Percentiles rank a stretch among this genome's conserved stretches.
Evolutionary conservation across 371 early-diverging fungal genomes (phyloP).

Genomic region (Apophysomyces sp.): DNA sequence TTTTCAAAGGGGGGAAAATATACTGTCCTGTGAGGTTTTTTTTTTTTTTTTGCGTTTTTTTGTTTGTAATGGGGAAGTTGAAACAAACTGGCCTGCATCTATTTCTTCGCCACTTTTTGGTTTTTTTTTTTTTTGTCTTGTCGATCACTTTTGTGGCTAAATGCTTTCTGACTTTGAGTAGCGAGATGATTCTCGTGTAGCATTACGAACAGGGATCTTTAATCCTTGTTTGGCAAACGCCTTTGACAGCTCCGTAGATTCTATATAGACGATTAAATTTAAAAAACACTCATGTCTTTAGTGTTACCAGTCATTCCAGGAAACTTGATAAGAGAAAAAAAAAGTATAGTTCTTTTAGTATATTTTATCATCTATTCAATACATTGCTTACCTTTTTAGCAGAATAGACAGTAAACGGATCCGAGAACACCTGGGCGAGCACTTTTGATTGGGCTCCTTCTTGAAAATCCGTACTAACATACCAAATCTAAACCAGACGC

Average conservation of each 20-base stretch:
- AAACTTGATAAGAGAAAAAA: constrained; percentile 25
- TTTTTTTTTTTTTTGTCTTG: neutral
- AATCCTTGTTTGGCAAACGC: constrained; percentile 68
- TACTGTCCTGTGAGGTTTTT: neutral
- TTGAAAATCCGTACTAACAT: constrained; percentile 49
- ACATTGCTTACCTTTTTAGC: constrained; percentile 46
- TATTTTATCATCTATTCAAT: neutral
- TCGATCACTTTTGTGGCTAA: neutral
- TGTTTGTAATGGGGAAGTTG: neutral
- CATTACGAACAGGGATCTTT: constrained; percentile 64
- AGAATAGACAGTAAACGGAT: constrained; percentile 60
- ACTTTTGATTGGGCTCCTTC: constrained; percentile 54
- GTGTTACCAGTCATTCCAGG: constrained; percentile 68
- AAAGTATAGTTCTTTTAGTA: neutral
- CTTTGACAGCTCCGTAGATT: constrained; percentile 64
- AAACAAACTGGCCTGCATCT: neutral
- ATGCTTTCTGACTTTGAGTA: neutral
- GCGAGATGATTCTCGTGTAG: constrained; percentile 10
- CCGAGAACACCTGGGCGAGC: constrained; percentile 58
- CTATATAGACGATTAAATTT: constrained; percentile 19
- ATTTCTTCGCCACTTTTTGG: no score
- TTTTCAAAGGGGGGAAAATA: neutral
- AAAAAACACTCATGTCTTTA: no score
- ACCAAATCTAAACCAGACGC: constrained; percentile 2
- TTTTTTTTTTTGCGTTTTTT: no score